Conservation (phyloP, 176 grass and related monocot genomes). For the Juncus effusus region DNA sequence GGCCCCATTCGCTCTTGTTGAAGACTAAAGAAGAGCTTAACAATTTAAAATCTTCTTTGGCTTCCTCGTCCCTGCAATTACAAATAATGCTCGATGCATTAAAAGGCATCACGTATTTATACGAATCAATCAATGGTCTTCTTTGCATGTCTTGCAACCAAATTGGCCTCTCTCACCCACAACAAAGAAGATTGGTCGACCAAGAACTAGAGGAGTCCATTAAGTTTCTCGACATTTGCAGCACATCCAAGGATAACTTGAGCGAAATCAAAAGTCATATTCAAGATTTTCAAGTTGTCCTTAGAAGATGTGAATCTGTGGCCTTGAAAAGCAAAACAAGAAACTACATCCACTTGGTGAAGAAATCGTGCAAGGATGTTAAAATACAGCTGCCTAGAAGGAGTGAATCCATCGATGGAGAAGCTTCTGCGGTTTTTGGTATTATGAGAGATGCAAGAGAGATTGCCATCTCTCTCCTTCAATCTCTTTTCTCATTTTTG, state of each 20-base stretch:
- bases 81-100: slow-evolving; percentile 18
- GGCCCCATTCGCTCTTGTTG: no score
- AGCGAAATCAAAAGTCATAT: slow-evolving; percentile 25
- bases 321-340: no score
- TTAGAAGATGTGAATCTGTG: slow-evolving; percentile 34
- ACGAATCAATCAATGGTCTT: neutral
- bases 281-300: slow-evolving; percentile 30
- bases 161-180: slow-evolving; percentile 15
- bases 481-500: no score
- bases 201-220: no score
- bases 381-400: slow-evolving; percentile 36
- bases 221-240: slow-evolving; percentile 19
- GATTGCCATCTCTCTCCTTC: no score
- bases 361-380: slow-evolving; percentile 47
- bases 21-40: no score
- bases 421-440: no score
- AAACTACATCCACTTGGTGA: slow-evolving; percentile 8
- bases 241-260: slow-evolving; percentile 35
- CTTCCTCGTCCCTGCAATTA: neutral
- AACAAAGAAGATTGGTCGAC: slow-evolving; percentile 12
- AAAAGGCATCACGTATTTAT: neutral
- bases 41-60: neutral
- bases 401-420: slow-evolving; percentile 10
- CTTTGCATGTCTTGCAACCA: slow-evolving; percentile 39
- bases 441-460: no score